Base-by-base conservation (phyloP, 257 asterid genomes). In the Craterostigma plantagineum region DNA sequence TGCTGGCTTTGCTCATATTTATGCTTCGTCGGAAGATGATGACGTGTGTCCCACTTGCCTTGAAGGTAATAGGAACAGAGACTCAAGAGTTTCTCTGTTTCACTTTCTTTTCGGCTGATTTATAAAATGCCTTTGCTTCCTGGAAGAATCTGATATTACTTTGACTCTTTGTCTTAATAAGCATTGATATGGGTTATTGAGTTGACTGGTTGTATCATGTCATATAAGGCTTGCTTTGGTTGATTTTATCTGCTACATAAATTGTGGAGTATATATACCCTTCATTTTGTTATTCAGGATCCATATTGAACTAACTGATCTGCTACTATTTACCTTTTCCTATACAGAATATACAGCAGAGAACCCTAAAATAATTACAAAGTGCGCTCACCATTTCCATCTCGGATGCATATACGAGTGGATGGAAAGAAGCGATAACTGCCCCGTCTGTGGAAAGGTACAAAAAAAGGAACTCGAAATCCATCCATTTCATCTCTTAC, bases 391-490 rank as follows among this genome's bases (percentile, higher is more conserved):
- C 53, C 94, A 85, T 67, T 85, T 72, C 64, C 96, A 85, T 69
- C 93, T 85, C 66, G 91, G 92, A 61, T 85, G 97, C 71, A 81
- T 85, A 75, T 85, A 77, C 33, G 96, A 85, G 65, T 85, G 96
- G 96, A 81, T 85, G 96, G 96, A 85, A 67, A 73, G 94, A 65
- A 85, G 96, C 51, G 92, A 85, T 35, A 75, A 66, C 56, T 85
- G 96, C 73, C 96, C 96, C 11, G 87, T 85, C 52, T 85, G 96
- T 35, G 94, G 91, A 56, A 67, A 75, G 96, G 96, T 85, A 23
- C 30, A 2, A 23, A 23, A 23, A 23, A 23, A 23, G 6, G 6
- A 23, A 23, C 30, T 23, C 30, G 30, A 23, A 23, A 23, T 23
- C 6, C 30, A 53, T 4, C 12, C 43, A 16, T 10, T 11, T n/a